Conservation (phyloP, 2,329 filamentous ascomycete genomes). For the Davidsoniella australis region DNA sequence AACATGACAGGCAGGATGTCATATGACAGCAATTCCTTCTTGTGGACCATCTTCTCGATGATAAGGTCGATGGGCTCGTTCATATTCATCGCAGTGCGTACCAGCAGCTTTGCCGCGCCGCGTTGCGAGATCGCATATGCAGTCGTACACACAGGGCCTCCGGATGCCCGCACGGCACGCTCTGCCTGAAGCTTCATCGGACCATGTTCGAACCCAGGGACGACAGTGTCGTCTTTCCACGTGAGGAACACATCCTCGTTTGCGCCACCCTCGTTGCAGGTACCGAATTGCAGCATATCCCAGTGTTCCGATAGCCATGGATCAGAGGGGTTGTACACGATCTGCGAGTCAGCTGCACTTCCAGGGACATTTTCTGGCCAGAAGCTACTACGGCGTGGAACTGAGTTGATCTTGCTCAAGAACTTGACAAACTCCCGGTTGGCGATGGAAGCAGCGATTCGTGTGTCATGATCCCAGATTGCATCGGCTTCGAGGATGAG, state of each 20-base stretch:
- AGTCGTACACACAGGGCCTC: conserved; percentile 16
- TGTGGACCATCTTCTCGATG: conserved; percentile 15
- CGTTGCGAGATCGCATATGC: conserved; percentile 17
- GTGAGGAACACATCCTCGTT: conserved; percentile 3
- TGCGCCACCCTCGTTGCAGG: conserved; percentile 15
- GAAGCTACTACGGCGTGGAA: neutral
- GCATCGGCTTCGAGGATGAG: conserved; percentile 19
- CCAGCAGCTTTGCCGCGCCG: conserved; percentile 18
- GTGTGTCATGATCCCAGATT: conserved; percentile 17
- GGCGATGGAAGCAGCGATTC: conserved; percentile 15
- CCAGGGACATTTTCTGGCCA: neutral
- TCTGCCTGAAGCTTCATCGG: conserved; percentile 12
- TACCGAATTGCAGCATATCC: conserved; percentile 16
- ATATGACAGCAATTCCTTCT: too few species aligned
- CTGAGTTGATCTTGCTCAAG: conserved; percentile 12
- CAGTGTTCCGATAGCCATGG: conserved; percentile 16
- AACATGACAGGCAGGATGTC: conserved; percentile 9
- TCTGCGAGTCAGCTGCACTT: neutral
- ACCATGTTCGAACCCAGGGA: conserved; percentile 8
- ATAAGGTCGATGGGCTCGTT: conserved; percentile 17
- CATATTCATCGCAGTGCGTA: conserved; percentile 15
- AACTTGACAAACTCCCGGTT: conserved; percentile 16
- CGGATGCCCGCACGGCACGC: conserved; percentile 16
- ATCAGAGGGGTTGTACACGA: conserved; percentile 6
- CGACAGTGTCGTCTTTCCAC: neutral